Base-by-base conservation (phyloP, 495 filamentous ascomycete species). In the Penicillium samsonianum region DNA sequence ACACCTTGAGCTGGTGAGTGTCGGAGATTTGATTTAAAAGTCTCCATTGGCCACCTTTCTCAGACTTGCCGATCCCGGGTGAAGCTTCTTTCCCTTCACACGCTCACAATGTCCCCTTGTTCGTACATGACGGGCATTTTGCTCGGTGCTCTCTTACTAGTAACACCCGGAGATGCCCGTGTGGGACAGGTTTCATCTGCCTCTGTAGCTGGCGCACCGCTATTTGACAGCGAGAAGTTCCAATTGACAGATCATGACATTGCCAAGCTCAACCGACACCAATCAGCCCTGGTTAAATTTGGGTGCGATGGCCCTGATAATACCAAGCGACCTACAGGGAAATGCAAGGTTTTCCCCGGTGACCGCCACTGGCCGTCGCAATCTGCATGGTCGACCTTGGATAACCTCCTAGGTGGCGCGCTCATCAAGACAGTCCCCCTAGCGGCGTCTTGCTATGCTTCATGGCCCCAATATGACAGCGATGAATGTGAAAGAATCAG, bases 361-460 rank as follows among this genome's bases (percentile, higher is more conserved):
- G 73, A 79, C 31, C 33, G 30, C 2, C 40, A 51, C 5, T 85
- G 80, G 82, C 82, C 82, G 0, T 64, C 67, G 3, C 20, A 58
- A 2, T 47, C 61, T 6, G 65, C 67, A 14, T 82, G 79, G 75
- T 59, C 65, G 5, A 57, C 74, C 9, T 76, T 86, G 40, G 73
- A 83, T 59, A 49, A 70, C 4, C 62, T 79, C 5, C 64, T 79
- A 10, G 80, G 74, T n/a, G 80, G 78, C 35, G 72, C 76, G 1
- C 70, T 86, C n/a, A 82, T 80, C 53, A 74, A 82, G 56, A 82
- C 79, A 1, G 78, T 80, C 17, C 83, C 83, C 12, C 67, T 81
- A 22, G 83, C 78, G 5, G 78, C 81, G 7, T 69, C 80, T 5
- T 86, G 83, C 68, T 85, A 82, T 46, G 55, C 58, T n/a, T 72